Evolutionary conservation across 768 basidiomycete species (phyloP).

Genomic region (Erythrobasidium yunnanense): DNA sequence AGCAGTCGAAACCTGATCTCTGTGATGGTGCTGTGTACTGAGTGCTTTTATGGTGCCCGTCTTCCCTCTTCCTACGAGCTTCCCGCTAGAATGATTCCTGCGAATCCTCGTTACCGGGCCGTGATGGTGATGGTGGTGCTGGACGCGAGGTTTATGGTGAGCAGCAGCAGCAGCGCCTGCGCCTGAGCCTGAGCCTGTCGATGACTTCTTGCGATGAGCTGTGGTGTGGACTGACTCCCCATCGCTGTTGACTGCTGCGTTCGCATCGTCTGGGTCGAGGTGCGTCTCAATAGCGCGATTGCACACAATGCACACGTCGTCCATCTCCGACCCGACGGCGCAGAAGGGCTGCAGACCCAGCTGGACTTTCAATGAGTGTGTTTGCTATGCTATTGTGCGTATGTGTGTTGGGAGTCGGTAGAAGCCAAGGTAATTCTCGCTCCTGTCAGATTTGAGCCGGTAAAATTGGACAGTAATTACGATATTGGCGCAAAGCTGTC

Average conservation of each 20-base stretch:
- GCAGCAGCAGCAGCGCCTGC: background rate
- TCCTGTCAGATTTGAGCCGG: no score
- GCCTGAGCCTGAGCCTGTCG: background rate
- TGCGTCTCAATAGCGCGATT: slow-evolving; percentile 1
- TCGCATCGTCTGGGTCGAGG: background rate
- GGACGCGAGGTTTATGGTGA: no score
- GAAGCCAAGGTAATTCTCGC: no score
- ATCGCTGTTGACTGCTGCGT: background rate
- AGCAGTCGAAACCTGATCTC: background rate
- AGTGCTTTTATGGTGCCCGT: background rate
- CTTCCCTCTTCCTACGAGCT: background rate
- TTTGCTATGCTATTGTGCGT: no score
- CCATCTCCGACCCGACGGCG: no score
- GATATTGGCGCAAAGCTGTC: no score
- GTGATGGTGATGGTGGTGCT: background rate
- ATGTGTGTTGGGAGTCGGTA: no score
- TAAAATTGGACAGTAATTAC: no score
- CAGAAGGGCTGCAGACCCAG: no score
- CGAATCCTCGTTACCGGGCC: background rate
- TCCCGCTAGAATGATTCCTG: slow-evolving; percentile 3
- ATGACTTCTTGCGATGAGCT: background rate
- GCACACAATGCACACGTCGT: slow-evolving; percentile 25
- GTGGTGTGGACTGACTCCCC: background rate
- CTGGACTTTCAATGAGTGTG: no score
- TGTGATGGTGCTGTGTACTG: background rate